A percentile compares a stretch with the other conserved stretches of the same genome.
Conservation (phyloP, 805 yeast species). For the Ogataea degrootiae region DNA sequence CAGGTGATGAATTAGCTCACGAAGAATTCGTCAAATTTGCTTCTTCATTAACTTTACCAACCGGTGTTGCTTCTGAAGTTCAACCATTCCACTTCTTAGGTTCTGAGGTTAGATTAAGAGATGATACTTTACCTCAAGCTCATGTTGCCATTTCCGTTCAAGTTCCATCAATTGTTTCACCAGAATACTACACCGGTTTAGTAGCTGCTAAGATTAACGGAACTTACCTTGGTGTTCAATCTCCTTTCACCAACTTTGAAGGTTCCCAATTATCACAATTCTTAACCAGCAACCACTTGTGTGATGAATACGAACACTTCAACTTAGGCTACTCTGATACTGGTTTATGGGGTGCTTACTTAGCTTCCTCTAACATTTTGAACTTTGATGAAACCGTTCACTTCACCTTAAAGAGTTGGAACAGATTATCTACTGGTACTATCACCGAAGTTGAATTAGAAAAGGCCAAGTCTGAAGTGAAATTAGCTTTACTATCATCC, state of each 20-base stretch:
- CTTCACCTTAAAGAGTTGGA: slow-evolving; percentile 83
- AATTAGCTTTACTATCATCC: slow-evolving; percentile 54
- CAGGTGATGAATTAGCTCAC: slow-evolving; percentile 64
- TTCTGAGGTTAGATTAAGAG: slow-evolving; percentile 84
- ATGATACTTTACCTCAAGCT: slow-evolving; percentile 78
- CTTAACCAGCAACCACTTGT: slow-evolving; percentile 67
- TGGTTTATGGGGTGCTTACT: slow-evolving; percentile 80
- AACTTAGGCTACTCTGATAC: slow-evolving; percentile 67
- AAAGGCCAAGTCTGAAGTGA: slow-evolving; percentile 69
- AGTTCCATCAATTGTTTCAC: slow-evolving; percentile 62
- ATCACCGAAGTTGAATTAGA: slow-evolving; percentile 73
- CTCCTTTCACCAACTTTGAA: slow-evolving; percentile 50
- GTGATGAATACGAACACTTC: slow-evolving; percentile 69
- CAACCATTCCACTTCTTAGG: slow-evolving; percentile 69
- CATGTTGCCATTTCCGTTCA: slow-evolving; percentile 71
- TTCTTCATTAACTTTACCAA: slow-evolving; percentile 44
- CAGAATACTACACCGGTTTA: slow-evolving; percentile 64
- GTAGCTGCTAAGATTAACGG: slow-evolving; percentile 68
- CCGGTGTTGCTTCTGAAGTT: slow-evolving; percentile 45
- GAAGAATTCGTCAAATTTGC: slow-evolving; percentile 65
- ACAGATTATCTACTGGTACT: slow-evolving; percentile 67
- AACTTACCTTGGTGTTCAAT: slow-evolving; percentile 47
- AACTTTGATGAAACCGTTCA: slow-evolving; percentile 73
- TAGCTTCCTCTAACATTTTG: slow-evolving; percentile 55
- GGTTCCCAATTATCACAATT: slow-evolving; percentile 69